Evolutionary conservation across 345 rosid genomes (phyloP).

Genomic region (Bruguiera sexangula): DNA sequence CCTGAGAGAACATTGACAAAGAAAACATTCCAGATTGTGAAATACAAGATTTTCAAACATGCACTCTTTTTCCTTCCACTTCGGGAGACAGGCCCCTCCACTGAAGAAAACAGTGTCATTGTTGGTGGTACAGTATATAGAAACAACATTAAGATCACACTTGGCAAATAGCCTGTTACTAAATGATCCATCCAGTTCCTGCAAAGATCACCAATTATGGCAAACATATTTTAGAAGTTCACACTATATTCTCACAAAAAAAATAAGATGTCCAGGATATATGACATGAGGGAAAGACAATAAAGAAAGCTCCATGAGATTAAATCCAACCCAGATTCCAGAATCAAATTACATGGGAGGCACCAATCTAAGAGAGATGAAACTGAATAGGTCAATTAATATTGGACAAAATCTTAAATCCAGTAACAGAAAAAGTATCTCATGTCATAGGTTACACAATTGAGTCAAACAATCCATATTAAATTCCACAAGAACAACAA

Average conservation of each 20-base stretch:
- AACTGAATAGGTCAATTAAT: too few relatives aligned
- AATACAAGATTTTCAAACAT: constrained; percentile 67
- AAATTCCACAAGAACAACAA: not conserved
- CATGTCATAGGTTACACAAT: too few relatives aligned
- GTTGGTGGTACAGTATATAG: constrained; percentile 76
- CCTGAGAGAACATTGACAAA: constrained; percentile 82
- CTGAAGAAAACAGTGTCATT: constrained; percentile 76
- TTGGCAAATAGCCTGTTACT: constrained; percentile 92
- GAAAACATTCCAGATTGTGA: constrained; percentile 96
- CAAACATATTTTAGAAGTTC: not conserved
- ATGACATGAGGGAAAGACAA: too few relatives aligned
- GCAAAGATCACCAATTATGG: constrained; percentile 22
- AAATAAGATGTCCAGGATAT: too few relatives aligned
- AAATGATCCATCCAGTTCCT: constrained; percentile 53
- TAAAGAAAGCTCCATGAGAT: too few relatives aligned
- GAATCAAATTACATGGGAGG: too few relatives aligned
- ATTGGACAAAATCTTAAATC: too few relatives aligned
- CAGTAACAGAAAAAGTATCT: too few relatives aligned
- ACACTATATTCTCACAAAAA: too few relatives aligned
- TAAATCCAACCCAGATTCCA: too few relatives aligned
- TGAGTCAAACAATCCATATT: too few relatives aligned
- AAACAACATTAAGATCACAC: constrained; percentile 71
- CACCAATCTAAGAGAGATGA: too few relatives aligned
- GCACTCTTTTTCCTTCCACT: constrained; percentile 83
- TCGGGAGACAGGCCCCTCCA: constrained; percentile 76